Base-by-base conservation (phyloP, 768 basidiomycete species). In the Mycena pura region DNA sequence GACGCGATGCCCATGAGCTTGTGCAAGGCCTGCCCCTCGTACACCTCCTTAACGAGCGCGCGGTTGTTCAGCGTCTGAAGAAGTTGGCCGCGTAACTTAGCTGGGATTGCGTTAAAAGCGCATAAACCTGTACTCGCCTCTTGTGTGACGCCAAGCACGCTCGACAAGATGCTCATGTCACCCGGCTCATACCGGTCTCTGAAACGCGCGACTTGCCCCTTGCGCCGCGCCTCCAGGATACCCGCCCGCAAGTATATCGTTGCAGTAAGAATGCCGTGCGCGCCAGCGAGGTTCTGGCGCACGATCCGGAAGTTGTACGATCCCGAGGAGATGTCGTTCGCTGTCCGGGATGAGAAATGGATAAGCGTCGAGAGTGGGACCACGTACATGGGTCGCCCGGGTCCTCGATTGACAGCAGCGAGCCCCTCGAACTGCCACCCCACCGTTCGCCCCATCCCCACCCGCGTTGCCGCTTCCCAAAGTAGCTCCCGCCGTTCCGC, bases 321-420 rank as follows among this genome's bases (percentile, higher is more conserved):
- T 1, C 95, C 93, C 50, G 84, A 86, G 0, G 95, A 94, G 25
- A 99, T 93, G 75, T 99, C 96, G 71, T 99, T 98, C 21, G 87
- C 95, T 98, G 69, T 2, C 40, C 57, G 53, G 39, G 32, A 34
- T 24, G 11, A 29, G 32, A 46, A 52, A 24, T 62, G 13, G 57
- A 46, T 15, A 22, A 29, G 53, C 39, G 54, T 1, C 5, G 6
- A 43, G 14, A 25, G 8, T 11, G n/a, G 10, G 27, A 10, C 19
- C 6, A 83, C 93, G 75, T 68, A 96, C 95, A 80, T 25, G 84
- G 76, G 76, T 98, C 95, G 14, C 89, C 90, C 11, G 97, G 97
- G 75, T 99, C 97, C 73, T 99, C 97, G 27, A 99, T 91, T 5
- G 88, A 91, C 45, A 99, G 76, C 64, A 91, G 75, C 27, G 80